A percentile compares a stretch with the other conserved stretches of the same genome.
Conservation (phyloP, 208 protist species). For the Acanthamoeba comandoni region DNA sequence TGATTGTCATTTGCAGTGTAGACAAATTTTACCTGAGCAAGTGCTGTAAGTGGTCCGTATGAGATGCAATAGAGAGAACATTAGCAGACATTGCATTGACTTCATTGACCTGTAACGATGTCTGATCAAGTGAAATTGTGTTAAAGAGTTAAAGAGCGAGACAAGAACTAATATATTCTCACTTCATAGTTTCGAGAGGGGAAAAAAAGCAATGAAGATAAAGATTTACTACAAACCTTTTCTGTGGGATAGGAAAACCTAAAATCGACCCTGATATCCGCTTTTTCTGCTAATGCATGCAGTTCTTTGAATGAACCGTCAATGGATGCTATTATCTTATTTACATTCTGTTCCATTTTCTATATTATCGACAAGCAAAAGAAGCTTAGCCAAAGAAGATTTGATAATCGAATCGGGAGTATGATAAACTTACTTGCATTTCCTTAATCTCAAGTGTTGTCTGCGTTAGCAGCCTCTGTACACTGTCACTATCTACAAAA, state of each 20-base stretch:
- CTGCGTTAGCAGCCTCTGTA: slow-evolving; percentile 19
- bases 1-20: background rate
- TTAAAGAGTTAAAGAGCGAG: background rate
- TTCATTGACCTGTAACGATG: slow-evolving; percentile 55
- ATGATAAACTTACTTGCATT: slow-evolving; percentile 5
- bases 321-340: background rate
- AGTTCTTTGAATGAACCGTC: slow-evolving; percentile 1
- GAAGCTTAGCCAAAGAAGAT: background rate
- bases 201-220: background rate
- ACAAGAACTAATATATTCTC: background rate
- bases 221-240: background rate
- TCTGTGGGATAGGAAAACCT: slow-evolving; percentile 37
- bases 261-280: slow-evolving; percentile 39
- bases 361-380: background rate
- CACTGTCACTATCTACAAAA: slow-evolving; percentile 39
- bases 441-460: slow-evolving; percentile 16
- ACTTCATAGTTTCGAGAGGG: background rate
- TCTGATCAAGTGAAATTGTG: slow-evolving; percentile 13
- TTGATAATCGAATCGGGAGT: background rate
- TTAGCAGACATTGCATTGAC: slow-evolving; percentile 28
- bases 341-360: slow-evolving; percentile 38
- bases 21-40: background rate
- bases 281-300: background rate
- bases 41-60: slow-evolving; percentile 16
- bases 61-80: slow-evolving; percentile 8